phyloP scores from a whole-genome alignment of 148 eudicot species.

The Fagopyrum esculentum region DNA sequence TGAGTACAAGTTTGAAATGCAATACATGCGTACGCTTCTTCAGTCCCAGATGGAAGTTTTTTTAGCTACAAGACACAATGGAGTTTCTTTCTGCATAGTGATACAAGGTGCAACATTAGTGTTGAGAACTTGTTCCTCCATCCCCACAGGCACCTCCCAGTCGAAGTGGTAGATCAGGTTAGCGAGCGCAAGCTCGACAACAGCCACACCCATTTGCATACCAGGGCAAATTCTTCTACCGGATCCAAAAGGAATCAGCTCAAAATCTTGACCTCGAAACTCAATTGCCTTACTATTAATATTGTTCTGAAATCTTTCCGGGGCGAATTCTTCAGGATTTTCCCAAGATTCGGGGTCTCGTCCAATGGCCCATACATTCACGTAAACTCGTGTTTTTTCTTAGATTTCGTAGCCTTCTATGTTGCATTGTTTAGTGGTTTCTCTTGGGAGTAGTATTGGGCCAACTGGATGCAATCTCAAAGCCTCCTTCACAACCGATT shows the following conservation, averaged over 20 bases:
- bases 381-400: constrained; percentile 23
- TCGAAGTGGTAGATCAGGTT: constrained; percentile 33
- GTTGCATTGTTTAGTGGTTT: constrained; percentile 17
- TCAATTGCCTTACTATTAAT: constrained; percentile 14
- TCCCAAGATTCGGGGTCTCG: constrained; percentile 36
- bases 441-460: constrained; percentile 25
- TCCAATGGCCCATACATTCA: constrained; percentile 28
- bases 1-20: no score
- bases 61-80: neutral
- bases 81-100: constrained; percentile 34
- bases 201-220: constrained; percentile 20
- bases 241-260: constrained; percentile 32
- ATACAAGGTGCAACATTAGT: constrained; percentile 24
- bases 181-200: constrained; percentile 26
- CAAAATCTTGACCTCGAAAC: constrained; percentile 23
- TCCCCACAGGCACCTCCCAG: constrained; percentile 31
- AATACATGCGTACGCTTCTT: no score
- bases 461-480: constrained; percentile 27
- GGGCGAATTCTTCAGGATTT: constrained; percentile 22
- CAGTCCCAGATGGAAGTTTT: neutral
- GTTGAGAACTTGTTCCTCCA: constrained; percentile 24
- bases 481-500: constrained; percentile 32
- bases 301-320: constrained; percentile 29
- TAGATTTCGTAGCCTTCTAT: constrained; percentile 30
- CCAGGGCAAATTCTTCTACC: constrained; percentile 43